Percentiles rank a stretch among this genome's conserved stretches.
Conservation (phyloP, 345 rosid genomes). For the Xanthoceras sorbifolium region DNA sequence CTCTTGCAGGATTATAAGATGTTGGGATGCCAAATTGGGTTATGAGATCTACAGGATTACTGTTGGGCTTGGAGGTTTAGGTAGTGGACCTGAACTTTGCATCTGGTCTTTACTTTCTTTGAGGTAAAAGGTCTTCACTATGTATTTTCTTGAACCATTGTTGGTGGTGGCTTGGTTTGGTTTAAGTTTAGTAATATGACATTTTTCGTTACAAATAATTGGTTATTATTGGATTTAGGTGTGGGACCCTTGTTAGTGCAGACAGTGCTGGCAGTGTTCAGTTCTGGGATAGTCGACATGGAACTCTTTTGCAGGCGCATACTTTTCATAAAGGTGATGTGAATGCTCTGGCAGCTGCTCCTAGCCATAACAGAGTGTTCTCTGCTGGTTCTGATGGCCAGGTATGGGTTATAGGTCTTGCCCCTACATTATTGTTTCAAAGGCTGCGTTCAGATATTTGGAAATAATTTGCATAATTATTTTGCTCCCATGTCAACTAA, state of each 20-base stretch:
- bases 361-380: slow-evolving; percentile 83
- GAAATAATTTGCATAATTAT: background rate
- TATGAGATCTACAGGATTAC: slow-evolving; percentile 82
- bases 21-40: slow-evolving; percentile 76
- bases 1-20: slow-evolving; percentile 75
- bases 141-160: slow-evolving; percentile 1
- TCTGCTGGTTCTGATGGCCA: slow-evolving; percentile 97
- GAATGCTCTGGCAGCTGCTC: slow-evolving; percentile 78
- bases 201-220: slow-evolving; percentile 19
- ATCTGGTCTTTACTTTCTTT: slow-evolving; percentile 86
- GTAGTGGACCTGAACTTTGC: slow-evolving; percentile 65
- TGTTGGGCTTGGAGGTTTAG: slow-evolving; percentile 78
- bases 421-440: background rate
- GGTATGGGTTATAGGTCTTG: slow-evolving; percentile 37
- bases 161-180: background rate
- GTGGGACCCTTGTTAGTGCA: slow-evolving; percentile 85
- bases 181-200: background rate
- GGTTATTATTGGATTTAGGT: slow-evolving; percentile 42
- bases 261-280: slow-evolving; percentile 92
- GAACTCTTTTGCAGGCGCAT: slow-evolving; percentile 82
- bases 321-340: slow-evolving; percentile 88
- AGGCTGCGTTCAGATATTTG: background rate
- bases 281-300: slow-evolving; percentile 86
- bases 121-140: slow-evolving; percentile 45
- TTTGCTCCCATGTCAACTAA: background rate